phyloP scores from a whole-genome alignment of 306 rosid genomes.

The Geum urbanum region DNA sequence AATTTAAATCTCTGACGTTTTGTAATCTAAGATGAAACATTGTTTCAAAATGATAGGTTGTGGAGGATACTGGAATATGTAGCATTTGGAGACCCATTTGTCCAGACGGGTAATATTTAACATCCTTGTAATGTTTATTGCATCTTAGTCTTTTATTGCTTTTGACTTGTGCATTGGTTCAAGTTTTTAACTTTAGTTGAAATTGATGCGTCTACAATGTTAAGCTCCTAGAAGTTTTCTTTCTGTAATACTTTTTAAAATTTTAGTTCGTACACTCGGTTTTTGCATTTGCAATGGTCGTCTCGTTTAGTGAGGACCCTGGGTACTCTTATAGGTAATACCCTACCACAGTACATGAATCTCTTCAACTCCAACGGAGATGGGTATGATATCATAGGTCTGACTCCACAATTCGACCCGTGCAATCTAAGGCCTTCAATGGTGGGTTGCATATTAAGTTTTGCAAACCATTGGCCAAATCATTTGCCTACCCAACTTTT shows the following conservation, averaged over 20 bases:
- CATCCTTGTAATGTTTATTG: slow-evolving; percentile 14
- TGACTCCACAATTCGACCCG: background rate
- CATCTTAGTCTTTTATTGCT: background rate
- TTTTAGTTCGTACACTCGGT: background rate
- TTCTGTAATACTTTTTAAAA: background rate
- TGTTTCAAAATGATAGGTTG: slow-evolving; percentile 40
- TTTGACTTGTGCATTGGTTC: background rate
- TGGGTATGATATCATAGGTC: background rate
- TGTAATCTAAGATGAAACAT: slow-evolving; percentile 2
- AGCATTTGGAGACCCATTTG: slow-evolving; percentile 96
- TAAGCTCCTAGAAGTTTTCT: background rate
- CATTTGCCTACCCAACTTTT: no score
- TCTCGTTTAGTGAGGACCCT: background rate
- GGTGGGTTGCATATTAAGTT: no score
- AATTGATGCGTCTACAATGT: background rate
- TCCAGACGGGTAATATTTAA: slow-evolving; percentile 77
- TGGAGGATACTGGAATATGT: slow-evolving; percentile 54
- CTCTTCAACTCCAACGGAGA: background rate
- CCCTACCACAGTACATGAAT: background rate
- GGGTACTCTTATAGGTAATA: background rate
- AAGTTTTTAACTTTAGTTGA: background rate
- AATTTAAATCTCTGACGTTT: background rate
- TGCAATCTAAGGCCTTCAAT: no score
- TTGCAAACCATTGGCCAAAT: no score
- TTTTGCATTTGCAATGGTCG: background rate